These are phyloP conservation scores for Cichorium intybus DNA, from an alignment of 140 eudicot genomes.

Conservation along the genomic window DNA sequence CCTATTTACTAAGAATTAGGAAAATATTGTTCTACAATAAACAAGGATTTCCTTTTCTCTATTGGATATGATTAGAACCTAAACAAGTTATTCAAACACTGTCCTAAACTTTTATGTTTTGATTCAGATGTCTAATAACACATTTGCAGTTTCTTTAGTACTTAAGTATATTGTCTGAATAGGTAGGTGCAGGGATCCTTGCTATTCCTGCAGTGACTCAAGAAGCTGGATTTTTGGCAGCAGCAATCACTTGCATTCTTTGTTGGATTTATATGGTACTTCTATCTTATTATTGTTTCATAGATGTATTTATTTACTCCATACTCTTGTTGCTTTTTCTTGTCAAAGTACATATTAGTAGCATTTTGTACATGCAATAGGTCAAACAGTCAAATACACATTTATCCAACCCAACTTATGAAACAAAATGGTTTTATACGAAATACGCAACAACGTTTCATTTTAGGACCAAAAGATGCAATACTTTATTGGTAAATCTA, in stretches of 20 bases:
- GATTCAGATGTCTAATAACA: neutral
- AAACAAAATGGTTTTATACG: neutral
- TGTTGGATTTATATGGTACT: conserved; percentile 94
- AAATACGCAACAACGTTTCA: neutral
- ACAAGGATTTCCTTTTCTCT: too few species aligned
- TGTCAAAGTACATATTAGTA: conserved; percentile 4
- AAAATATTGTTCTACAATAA: too few species aligned
- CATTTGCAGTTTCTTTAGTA: neutral
- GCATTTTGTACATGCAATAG: conserved; percentile 5
- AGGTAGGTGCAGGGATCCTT: conserved; percentile 98
- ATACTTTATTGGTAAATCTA: neutral
- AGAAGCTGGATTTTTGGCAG: conserved; percentile 95
- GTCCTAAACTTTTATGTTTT: too few species aligned
- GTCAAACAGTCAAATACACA: neutral
- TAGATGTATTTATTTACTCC: neutral
- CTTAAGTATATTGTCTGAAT: conserved; percentile 1
- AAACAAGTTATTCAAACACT: too few species aligned
- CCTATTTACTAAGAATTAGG: too few species aligned
- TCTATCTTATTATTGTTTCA: neutral
- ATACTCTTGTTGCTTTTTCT: conserved; percentile 1
- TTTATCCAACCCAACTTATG: neutral
- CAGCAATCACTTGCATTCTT: conserved; percentile 73
- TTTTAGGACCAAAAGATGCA: neutral
- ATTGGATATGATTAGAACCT: too few species aligned
- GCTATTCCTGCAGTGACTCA: conserved; percentile 99